These are phyloP conservation scores for Sicyos baderoa DNA, from an alignment of 306 rosid species.

Conservation along the genomic window DNA sequence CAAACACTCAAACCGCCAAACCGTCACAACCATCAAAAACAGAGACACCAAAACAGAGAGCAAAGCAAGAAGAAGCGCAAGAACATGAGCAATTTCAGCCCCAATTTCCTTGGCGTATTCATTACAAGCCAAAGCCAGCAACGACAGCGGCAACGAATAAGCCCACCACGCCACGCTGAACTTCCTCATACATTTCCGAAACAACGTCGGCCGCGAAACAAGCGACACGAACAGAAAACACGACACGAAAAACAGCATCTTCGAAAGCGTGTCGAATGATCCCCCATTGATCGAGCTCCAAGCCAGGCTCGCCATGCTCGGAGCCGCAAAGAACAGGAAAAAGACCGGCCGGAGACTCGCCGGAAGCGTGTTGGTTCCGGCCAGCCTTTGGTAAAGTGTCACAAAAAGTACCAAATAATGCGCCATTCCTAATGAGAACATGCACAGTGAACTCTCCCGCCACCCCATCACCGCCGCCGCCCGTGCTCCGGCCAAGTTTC, in stretches of 20 bases:
- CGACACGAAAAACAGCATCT: conserved; percentile 30
- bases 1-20: conserved; percentile 2
- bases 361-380: conserved; percentile 19
- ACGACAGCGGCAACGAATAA: conserved; percentile 29
- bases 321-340: conserved; percentile 31
- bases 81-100: conserved; percentile 19
- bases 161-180: conserved; percentile 38
- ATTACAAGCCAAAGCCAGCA: conserved; percentile 26
- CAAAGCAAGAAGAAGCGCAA: conserved; percentile 17
- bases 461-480: conserved; percentile 30
- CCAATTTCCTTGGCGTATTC: conserved; percentile 25
- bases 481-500: conserved; percentile 28
- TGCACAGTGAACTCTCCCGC: conserved; percentile 23
- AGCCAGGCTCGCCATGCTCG: conserved; percentile 30
- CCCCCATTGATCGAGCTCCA: conserved; percentile 25
- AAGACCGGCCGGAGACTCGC: conserved; percentile 25
- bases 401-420: conserved; percentile 33
- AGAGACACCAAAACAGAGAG: conserved; percentile 25
- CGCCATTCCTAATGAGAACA: conserved; percentile 25
- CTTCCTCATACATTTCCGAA: conserved; percentile 26
- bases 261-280: conserved; percentile 25
- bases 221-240: conserved; percentile 27
- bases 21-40: conserved; percentile 21
- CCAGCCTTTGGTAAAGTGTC: conserved; percentile 29
- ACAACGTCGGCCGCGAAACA: conserved; percentile 25